Percentiles rank a stretch among this genome's conserved stretches.
These are phyloP conservation scores for Kondoa malvinella DNA, from an alignment of 768 basidiomycete species.

Conservation along the genomic window DNA sequence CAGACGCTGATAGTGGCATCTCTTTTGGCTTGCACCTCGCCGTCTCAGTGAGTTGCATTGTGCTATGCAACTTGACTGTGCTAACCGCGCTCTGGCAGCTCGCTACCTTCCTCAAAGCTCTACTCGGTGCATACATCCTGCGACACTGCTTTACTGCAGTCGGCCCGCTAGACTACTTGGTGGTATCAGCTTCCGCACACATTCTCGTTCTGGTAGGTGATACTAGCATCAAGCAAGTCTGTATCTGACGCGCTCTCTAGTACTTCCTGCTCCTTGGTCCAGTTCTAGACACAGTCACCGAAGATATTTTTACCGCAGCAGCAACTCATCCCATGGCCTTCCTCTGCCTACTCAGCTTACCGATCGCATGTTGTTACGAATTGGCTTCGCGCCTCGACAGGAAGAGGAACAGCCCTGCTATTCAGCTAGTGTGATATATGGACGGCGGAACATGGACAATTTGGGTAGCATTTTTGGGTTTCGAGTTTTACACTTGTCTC, in stretches of 20 bases:
- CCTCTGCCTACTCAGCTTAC: background rate
- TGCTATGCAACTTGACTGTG: background rate
- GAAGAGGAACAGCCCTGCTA: no score
- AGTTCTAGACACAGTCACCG: background rate
- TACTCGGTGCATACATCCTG: conserved; percentile 6
- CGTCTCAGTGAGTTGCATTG: conserved; percentile 1
- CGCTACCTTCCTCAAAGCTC: conserved; percentile 8
- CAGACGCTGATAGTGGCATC: background rate
- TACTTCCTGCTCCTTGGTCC: conserved; percentile 13
- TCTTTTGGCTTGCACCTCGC: conserved; percentile 6
- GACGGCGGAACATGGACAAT: no score
- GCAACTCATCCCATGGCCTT: background rate
- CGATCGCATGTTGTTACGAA: background rate
- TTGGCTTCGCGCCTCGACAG: background rate
- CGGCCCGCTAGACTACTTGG: conserved; percentile 13
- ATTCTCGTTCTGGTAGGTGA: conserved; percentile 10
- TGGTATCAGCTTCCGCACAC: conserved; percentile 12
- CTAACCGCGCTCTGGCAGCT: conserved; percentile 1
- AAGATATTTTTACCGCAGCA: background rate
- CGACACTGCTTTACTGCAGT: background rate
- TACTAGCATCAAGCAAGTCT: background rate
- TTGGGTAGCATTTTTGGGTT: no score
- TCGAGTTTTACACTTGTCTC: no score
- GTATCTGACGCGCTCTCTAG: background rate
- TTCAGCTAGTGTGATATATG: no score